phyloP scores from a whole-genome alignment of 495 filamentous ascomycete species.

The Daldinia caldariorum region DNA sequence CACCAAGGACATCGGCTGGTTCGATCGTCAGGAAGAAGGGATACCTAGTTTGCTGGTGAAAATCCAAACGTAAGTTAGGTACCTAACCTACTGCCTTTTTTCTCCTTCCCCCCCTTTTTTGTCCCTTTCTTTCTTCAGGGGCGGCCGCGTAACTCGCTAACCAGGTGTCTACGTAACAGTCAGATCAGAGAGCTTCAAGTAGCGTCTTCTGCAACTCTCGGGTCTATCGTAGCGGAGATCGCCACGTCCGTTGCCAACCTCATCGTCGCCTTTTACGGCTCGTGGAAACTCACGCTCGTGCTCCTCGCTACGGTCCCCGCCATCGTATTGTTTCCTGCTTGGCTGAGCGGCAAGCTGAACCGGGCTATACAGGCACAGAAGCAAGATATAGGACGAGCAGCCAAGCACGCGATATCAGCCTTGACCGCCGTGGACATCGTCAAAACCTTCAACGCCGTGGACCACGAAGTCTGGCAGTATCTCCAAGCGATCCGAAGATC shows the following conservation, averaged over 20 bases:
- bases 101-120: conserved; percentile 47
- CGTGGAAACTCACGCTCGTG: conserved; percentile 87
- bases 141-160: conserved; percentile 24
- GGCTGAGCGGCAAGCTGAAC: conserved; percentile 69
- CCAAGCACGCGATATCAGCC: conserved; percentile 75
- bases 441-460: conserved; percentile 84
- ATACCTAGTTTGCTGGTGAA: conserved; percentile 74
- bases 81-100: no score
- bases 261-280: conserved; percentile 75
- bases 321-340: conserved; percentile 65
- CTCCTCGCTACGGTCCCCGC: conserved; percentile 80
- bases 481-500: conserved; percentile 65
- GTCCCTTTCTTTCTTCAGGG: background rate
- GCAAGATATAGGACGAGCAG: conserved; percentile 71
- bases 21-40: conserved; percentile 76
- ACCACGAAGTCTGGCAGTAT: conserved; percentile 75
- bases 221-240: conserved; percentile 69
- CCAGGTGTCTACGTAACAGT: conserved; percentile 53
- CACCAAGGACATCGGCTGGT: conserved; percentile 82
- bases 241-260: conserved; percentile 71
- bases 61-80: conserved; percentile 77
- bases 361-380: conserved; percentile 75
- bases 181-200: conserved; percentile 84
- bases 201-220: conserved; percentile 80
- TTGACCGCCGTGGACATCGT: conserved; percentile 83